phyloP scores from a whole-genome alignment of 2,329 filamentous ascomycete species.

The Aschersonia sp. region DNA sequence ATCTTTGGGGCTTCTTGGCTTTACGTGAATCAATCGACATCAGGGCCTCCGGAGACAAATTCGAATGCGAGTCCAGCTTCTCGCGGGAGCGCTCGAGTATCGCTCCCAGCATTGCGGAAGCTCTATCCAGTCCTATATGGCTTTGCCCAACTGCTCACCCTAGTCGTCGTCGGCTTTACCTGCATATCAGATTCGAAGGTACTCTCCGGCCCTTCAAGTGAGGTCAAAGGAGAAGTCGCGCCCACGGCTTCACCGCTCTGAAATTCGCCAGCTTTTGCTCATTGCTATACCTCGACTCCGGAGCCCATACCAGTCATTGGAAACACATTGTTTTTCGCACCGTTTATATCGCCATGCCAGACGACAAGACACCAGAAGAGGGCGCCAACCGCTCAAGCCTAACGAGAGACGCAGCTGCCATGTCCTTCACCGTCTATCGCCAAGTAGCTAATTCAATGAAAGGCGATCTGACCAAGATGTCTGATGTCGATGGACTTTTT shows the following conservation, averaged over 20 bases:
- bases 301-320: conserved; percentile 13
- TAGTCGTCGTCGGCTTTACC: conserved; percentile 9
- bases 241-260: neutral
- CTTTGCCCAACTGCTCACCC: neutral
- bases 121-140: conserved; percentile 9
- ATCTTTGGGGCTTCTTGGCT: conserved; percentile 17
- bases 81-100: neutral
- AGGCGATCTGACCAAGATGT: too few relatives aligned
- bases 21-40: conserved; percentile 11
- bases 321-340: conserved; percentile 14
- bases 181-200: conserved; percentile 5
- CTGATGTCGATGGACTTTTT: too few relatives aligned
- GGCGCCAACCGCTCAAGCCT: neutral
- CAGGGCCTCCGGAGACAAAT: neutral
- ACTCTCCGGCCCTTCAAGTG: neutral
- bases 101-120: neutral
- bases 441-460: too few relatives aligned
- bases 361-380: neutral
- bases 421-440: too few relatives aligned
- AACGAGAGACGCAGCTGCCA: too few relatives aligned
- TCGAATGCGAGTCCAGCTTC: neutral
- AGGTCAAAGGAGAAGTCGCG: neutral
- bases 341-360: neutral
- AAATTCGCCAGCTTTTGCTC: neutral
- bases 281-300: neutral